Evolutionary conservation across 2,329 filamentous ascomycete genomes (phyloP), one percentile per base, ranked within the genome.

Genomic region (Phialocephala sp.): DNA sequence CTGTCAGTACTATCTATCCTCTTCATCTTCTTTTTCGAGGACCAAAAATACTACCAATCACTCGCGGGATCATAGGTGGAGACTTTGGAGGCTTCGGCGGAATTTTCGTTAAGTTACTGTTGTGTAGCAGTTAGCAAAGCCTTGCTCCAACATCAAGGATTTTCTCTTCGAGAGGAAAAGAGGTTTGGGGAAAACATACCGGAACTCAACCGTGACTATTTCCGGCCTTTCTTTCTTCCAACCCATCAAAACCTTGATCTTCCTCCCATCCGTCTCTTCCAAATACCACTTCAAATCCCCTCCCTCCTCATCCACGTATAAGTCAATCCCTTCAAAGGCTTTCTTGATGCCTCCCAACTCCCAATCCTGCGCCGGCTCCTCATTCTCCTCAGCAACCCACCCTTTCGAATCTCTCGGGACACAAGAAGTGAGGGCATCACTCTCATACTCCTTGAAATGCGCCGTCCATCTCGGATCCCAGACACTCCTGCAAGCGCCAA

Each of bases 381-480:
- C 59, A 24, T 59, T 45, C 2, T 27, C 61, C 11, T 54, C 24
- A 24, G 47, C 56, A 18, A 45, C 27, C 22, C 54, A 11, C 20
- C 8, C 18, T 15, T 50, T 36, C 4, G 35, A 20, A 0, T 41
- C n/a, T 9, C 32, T 32, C 18, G 52, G 27, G 18, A 32, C 24
- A 6, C 22, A 8, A 1, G 1, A 5, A 1, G 11, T 8, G 5
- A 45, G 2, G 8, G 18, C 12, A 20, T 35, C 2, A 45, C 9
- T 59, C 39, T 58, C 24, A 35, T 8, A 32, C 35, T 43, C 24
- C 22, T 18, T 9, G 24, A 63, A 66, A 36, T 66, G 64, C 1
- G 64, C 57, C 22, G 8, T n/a, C 56, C 56, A 66, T 47, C 64
- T 32, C 8, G 60, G 64, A 54, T 66, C 64, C 15, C 36, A 66